Conservation (phyloP, 2,329 filamentous ascomycete genomes). For the Didymella pinodella region DNA sequence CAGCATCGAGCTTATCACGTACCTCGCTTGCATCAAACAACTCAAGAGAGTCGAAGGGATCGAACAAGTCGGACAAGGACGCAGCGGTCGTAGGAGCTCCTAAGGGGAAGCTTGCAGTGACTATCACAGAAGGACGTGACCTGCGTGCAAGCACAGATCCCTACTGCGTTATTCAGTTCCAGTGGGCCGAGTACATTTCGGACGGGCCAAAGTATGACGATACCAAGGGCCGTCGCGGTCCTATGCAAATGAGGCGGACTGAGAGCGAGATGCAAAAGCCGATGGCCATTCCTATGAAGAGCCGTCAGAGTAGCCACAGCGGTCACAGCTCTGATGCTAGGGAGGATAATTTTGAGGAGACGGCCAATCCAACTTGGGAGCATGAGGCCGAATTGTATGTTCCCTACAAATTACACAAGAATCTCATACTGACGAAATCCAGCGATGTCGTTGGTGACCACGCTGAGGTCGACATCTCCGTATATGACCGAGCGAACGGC, state of each 20-base stretch:
- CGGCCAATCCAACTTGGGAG: conserved; percentile 93
- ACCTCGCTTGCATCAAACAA: conserved; percentile 58
- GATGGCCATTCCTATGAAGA: conserved; percentile 97
- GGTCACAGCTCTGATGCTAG: conserved; percentile 70
- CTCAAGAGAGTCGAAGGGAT: conserved; percentile 33
- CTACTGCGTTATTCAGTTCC: conserved; percentile 96
- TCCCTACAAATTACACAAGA: background rate
- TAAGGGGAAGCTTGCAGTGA: conserved; percentile 89
- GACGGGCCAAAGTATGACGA: conserved; percentile 75
- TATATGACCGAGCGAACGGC: conserved; percentile 85
- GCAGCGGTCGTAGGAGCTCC: conserved; percentile 73
- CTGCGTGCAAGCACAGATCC: conserved; percentile 84
- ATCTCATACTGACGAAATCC: conserved; percentile 31
- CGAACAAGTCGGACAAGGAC: conserved; percentile 42
- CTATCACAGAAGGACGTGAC: conserved; percentile 84
- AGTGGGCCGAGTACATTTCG: conserved; percentile 95
- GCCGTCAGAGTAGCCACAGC: conserved; percentile 94
- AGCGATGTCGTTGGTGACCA: conserved; percentile 94
- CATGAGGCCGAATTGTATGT: conserved; percentile 94
- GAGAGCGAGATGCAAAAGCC: conserved; percentile 83
- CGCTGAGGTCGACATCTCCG: conserved; percentile 88
- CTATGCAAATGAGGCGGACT: conserved; percentile 66
- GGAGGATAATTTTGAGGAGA: conserved; percentile 66
- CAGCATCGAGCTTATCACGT: conserved; percentile 58
- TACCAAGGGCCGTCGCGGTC: conserved; percentile 50